phyloP scores from a whole-genome alignment of 768 basidiomycete genomes.

The Lyophyllum shimeji region DNA sequence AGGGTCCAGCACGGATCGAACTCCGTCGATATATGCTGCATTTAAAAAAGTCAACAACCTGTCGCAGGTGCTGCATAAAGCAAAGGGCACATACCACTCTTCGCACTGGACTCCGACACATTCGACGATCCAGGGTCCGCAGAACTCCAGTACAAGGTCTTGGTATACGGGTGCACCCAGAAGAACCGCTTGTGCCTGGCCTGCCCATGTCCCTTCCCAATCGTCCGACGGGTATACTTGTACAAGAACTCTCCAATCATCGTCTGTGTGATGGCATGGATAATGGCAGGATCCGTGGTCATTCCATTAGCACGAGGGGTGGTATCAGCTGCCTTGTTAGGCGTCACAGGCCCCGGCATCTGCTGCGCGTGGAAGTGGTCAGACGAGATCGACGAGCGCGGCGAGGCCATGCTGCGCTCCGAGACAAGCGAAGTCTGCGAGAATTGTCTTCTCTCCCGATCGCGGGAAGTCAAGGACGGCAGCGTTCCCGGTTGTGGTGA shows the following conservation, averaged over 20 bases:
- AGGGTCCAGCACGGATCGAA: conserved; percentile 88
- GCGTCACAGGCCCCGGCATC: conserved; percentile 39
- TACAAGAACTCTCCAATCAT: conserved; percentile 99
- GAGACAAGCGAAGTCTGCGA: conserved; percentile 73
- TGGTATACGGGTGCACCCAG: conserved; percentile 99
- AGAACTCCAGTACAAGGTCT: conserved; percentile 96
- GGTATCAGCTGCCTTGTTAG: conserved; percentile 45
- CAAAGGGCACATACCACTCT: conserved; percentile 78
- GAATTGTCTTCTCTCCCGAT: conserved; percentile 54
- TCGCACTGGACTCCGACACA: conserved; percentile 90
- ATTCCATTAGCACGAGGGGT: conserved; percentile 40
- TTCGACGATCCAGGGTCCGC: conserved; percentile 89
- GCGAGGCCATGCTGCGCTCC: conserved; percentile 65
- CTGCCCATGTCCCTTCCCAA: conserved; percentile 90
- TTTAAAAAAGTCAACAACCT: conserved; percentile 10
- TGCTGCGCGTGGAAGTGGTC: conserved; percentile 53
- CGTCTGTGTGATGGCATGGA: conserved; percentile 97
- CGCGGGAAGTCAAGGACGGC: conserved; percentile 50
- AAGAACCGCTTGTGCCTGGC: conserved; percentile 93
- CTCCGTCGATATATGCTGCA: conserved; percentile 89
- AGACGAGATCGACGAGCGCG: conserved; percentile 81
- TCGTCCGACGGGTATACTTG: conserved; percentile 90
- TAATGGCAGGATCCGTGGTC: conserved; percentile 84
- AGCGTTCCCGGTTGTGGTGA: conserved; percentile 40
- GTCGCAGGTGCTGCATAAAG: background rate